These are phyloP conservation scores for Leucocoprinus leucothites DNA, from an alignment of 768 basidiomycete genomes.

Conservation along the genomic window DNA sequence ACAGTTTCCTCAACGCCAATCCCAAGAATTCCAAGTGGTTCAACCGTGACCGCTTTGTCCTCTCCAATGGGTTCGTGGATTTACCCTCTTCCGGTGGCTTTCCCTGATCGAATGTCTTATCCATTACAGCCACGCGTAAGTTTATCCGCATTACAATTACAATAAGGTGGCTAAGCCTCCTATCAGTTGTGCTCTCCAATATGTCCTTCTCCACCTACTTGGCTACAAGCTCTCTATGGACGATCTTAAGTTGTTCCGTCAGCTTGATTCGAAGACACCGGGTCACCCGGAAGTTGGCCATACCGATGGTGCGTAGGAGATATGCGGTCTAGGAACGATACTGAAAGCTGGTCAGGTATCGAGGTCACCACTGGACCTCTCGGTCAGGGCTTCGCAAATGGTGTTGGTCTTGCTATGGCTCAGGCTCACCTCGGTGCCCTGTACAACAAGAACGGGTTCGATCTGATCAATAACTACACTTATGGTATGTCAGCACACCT, in stretches of 20 bases:
- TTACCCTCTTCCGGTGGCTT: not conserved
- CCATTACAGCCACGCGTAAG: conserved; percentile 68
- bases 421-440: conserved; percentile 88
- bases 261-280: conserved; percentile 85
- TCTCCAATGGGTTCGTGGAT: conserved; percentile 84
- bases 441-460: conserved; percentile 84
- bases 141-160: conserved; percentile 13
- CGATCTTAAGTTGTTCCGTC: conserved; percentile 92
- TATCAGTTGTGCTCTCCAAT: conserved; percentile 86
- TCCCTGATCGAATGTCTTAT: conserved; percentile 10
- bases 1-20: conserved; percentile 83
- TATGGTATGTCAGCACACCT: conserved; percentile 54
- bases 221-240: conserved; percentile 92
- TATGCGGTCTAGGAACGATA: no score
- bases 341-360: conserved; percentile 40
- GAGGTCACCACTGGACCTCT: conserved; percentile 96
- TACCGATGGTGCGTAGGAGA: conserved; percentile 37
- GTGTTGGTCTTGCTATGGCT: conserved; percentile 90
- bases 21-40: conserved; percentile 90
- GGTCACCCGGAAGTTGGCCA: conserved; percentile 85
- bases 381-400: conserved; percentile 92
- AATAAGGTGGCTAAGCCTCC: conserved; percentile 8
- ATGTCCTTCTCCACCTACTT: conserved; percentile 85
- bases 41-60: conserved; percentile 95
- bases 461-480: conserved; percentile 83